Conservation (phyloP, 352 stramenopile genomes). For the Phytophthora meadii region DNA sequence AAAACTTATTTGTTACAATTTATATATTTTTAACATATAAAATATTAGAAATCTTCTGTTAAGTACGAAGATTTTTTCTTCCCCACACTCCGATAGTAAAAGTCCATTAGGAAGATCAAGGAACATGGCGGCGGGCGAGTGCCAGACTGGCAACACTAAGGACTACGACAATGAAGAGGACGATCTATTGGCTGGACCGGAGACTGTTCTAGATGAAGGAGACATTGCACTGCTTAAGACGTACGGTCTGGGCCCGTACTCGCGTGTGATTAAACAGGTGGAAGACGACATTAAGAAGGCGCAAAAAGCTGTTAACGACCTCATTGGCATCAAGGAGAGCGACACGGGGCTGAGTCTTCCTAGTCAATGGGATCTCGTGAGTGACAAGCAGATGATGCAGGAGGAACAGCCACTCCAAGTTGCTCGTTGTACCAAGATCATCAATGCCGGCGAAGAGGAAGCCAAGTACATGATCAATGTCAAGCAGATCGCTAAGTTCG, state of each 20-base stretch:
- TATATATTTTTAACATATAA: background rate
- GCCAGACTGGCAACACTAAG: constrained; percentile 96
- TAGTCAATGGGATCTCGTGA: constrained; percentile 99
- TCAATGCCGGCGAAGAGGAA: constrained; percentile 94
- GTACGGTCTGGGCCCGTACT: constrained; percentile 98
- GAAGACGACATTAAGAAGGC: constrained; percentile 99
- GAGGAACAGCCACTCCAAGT: constrained; percentile 98
- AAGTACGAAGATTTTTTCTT: constrained; percentile 28
- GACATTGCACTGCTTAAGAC: constrained; percentile 99
- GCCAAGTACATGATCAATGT: constrained; percentile 99
- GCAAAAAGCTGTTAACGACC: constrained; percentile 92
- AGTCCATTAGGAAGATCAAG: background rate
- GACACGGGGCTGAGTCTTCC: constrained; percentile 98
- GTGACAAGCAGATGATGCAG: constrained; percentile 99
- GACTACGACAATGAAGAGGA: constrained; percentile 96
- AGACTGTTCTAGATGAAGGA: constrained; percentile 91
- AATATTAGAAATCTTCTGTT: background rate
- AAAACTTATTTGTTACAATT: background rate
- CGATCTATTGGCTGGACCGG: constrained; percentile 76
- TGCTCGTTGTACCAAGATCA: constrained; percentile 96
- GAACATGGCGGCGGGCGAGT: constrained; percentile 82
- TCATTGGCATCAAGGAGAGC: constrained; percentile 98
- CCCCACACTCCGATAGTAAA: background rate
- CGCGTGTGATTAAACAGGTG: constrained; percentile 95
- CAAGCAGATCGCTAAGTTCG: constrained; percentile 99